Evolutionary conservation across 2,329 filamentous ascomycete genomes (phyloP), one percentile per base, ranked within the genome.

Genomic region (Fusarium sp.): DNA sequence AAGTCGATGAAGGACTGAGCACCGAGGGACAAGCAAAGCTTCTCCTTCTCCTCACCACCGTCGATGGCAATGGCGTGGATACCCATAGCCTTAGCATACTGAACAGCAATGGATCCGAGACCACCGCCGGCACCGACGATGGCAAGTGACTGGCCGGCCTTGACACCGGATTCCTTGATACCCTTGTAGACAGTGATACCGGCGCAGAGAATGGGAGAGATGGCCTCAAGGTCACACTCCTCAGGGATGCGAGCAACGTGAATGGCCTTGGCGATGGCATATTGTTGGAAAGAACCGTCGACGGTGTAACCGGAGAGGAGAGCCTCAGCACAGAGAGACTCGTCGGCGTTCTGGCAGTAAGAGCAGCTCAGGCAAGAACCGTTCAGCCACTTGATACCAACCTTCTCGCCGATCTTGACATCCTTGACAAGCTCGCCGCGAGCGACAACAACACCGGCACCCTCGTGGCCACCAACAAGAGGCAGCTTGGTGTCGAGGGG

Each of bases 81-180:
- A 63, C 94, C 94, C 94, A 98, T 97, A 44, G 94, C 94, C 81
- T 91, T 92, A 57, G 93, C 94, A 81, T 97, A 97, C 83, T 97
- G 94, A 74, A 92, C 85, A 24, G 93, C 94, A 70, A 97, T 71
- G 63, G 87, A 90, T 30, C 93, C 94, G 61, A 97, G 87, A 75
- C 93, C 93, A 80, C 94, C 93, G 70, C 93, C 93, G 29, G 93
- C 94, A 77, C 94, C 94, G 67, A 97, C 93, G 70, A 97, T 91
- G 72, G 93, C 94, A 27, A 97, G 89, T 41, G 85, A 90, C 80
- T 97, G 90, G 32, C 94, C 93, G 4, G 94, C 89, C 58, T 86
- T 84, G 29, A 87, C 90, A 41, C 88, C 90, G 0, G 92, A 94
- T 81, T 96, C 93, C 84, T 97, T 97, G 65, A 97, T 80, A n/a